These are phyloP conservation scores for Salix koriyanagi DNA, from an alignment of 345 rosid species.

Conservation along the genomic window DNA sequence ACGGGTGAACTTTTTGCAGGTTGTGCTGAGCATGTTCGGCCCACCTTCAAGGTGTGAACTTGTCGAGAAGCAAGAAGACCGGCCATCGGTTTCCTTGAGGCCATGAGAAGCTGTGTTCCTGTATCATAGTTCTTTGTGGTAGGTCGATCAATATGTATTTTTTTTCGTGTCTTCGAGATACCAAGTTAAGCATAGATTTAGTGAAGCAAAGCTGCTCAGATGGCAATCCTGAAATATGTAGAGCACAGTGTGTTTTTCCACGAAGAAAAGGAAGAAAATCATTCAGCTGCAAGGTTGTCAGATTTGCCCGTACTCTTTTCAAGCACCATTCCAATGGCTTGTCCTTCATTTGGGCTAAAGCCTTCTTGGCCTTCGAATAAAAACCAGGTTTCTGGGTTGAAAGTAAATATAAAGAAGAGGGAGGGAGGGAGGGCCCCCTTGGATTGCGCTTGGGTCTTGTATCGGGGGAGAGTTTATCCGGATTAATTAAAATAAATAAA, in stretches of 20 bases:
- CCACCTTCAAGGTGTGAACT: conserved; percentile 73
- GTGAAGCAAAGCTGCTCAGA: background rate
- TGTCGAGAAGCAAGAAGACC: conserved; percentile 59
- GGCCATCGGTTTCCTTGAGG: conserved; percentile 57
- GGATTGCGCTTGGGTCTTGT: no score
- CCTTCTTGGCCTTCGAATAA: no score
- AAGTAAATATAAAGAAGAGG: no score
- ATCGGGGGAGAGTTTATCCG: no score
- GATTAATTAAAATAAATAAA: no score
- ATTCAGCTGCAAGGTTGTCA: background rate
- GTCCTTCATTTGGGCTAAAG: background rate
- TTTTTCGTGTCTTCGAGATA: background rate
- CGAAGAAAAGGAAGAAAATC: background rate
- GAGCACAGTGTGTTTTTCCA: conserved; percentile 8
- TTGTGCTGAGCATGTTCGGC: conserved; percentile 85
- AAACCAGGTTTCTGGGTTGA: no score
- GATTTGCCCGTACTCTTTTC: background rate
- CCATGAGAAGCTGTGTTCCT: conserved; percentile 20
- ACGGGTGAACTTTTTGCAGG: conserved; percentile 41
- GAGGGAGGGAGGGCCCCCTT: no score
- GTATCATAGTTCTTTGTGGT: conserved; percentile 1
- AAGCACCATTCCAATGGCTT: background rate
- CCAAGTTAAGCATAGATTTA: conserved; percentile 14
- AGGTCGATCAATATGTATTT: background rate
- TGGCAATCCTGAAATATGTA: conserved; percentile 19